Percentiles rank a stretch among this genome's conserved stretches.
These are phyloP conservation scores for Geoglossum glabrum DNA, from an alignment of 495 filamentous ascomycete genomes.

Conservation along the genomic window DNA sequence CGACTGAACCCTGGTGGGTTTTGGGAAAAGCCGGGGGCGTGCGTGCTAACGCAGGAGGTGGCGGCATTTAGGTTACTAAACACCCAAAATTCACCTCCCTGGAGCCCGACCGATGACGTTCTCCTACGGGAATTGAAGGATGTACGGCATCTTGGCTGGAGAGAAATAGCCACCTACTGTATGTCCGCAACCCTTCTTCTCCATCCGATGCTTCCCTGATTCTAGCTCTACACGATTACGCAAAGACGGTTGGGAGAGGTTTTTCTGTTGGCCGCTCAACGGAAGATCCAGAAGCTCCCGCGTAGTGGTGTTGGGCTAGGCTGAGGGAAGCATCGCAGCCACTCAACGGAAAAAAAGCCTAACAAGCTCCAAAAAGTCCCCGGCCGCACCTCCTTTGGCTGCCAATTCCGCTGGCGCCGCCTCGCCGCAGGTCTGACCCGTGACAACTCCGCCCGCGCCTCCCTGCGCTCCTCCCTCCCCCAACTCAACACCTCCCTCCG, in stretches of 20 bases:
- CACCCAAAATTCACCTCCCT: neutral
- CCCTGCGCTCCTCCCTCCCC: neutral
- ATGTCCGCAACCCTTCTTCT: neutral
- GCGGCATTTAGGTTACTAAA: neutral
- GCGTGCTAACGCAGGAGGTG: neutral
- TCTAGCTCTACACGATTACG: too few relatives aligned
- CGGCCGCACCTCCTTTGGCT: neutral
- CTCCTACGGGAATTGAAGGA: neutral
- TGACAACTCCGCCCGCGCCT: neutral
- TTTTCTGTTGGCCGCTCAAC: too few relatives aligned
- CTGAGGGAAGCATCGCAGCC: too few relatives aligned
- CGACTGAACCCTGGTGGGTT: too few relatives aligned
- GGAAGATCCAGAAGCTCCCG: too few relatives aligned
- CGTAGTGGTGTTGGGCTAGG: too few relatives aligned
- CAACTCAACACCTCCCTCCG: neutral
- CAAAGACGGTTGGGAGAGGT: too few relatives aligned
- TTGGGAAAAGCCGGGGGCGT: too few relatives aligned
- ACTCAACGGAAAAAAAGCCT: neutral
- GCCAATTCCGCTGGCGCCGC: conserved; percentile 2
- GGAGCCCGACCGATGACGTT: neutral
- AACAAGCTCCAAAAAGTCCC: neutral
- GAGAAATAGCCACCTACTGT: neutral
- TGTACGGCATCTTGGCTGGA: neutral
- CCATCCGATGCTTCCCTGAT: too few relatives aligned
- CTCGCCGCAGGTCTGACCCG: neutral